Conservation (phyloP, 2,329 filamentous ascomycete genomes). For the Aspergillus nomiae region DNA sequence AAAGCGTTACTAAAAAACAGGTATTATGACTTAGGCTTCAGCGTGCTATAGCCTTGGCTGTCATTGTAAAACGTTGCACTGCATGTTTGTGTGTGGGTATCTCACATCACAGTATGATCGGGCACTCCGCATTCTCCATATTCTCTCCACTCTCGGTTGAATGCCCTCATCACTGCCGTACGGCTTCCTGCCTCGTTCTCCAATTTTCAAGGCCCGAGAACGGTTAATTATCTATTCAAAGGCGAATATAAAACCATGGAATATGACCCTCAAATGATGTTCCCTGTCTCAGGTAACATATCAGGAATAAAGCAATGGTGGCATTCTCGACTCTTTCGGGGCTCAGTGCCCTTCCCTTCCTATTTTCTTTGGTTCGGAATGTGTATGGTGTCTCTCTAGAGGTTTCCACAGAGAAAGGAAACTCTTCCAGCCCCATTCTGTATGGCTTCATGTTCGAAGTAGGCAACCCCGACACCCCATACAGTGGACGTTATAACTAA, state of each 20-base stretch:
- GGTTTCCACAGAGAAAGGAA: conserved; percentile 33
- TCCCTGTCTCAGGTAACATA: background rate
- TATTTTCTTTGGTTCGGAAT: conserved; percentile 7
- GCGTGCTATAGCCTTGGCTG: background rate
- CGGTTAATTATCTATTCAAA: background rate
- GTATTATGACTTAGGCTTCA: background rate
- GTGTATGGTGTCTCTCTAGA: conserved; percentile 11
- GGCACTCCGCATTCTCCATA: background rate
- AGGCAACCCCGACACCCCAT: background rate
- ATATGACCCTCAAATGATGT: background rate
- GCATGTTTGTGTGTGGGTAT: background rate
- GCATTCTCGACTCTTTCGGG: conserved; percentile 13
- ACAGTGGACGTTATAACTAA: background rate
- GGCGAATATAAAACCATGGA: background rate
- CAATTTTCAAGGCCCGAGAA: background rate
- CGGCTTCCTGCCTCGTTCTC: background rate
- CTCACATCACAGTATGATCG: background rate
- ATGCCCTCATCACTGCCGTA: background rate
- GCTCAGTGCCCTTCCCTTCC: conserved; percentile 7
- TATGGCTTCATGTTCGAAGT: conserved; percentile 51
- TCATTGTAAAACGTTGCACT: background rate
- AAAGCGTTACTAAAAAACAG: background rate
- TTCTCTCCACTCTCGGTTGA: conserved; percentile 3
- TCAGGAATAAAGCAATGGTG: conserved; percentile 7
- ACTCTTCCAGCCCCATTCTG: conserved; percentile 40